Conservation (phyloP, 805 yeast species). For the Lachancea cidri region DNA sequence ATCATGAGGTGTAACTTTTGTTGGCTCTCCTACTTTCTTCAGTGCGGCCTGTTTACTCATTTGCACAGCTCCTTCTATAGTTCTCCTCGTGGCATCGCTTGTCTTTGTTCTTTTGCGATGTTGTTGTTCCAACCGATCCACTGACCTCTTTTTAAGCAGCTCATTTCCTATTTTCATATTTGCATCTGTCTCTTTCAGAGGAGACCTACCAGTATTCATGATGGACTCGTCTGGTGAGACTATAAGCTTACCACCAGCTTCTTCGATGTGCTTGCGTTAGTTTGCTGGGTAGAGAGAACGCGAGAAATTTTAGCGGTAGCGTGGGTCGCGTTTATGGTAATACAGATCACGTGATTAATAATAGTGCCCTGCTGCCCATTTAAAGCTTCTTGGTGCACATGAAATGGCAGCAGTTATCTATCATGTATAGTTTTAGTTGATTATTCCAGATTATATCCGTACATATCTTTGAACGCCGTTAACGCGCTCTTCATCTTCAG, state of each 20-base stretch:
- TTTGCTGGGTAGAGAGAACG: not conserved
- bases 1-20: constrained; percentile 33
- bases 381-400: not conserved
- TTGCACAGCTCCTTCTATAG: constrained; percentile 34
- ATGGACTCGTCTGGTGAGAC: not conserved
- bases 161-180: constrained; percentile 16
- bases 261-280: not conserved
- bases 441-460: constrained; percentile 25
- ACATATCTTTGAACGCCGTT: constrained; percentile 19
- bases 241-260: not conserved
- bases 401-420: not conserved
- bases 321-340: not conserved
- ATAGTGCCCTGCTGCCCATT: not conserved
- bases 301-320: not conserved
- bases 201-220: constrained; percentile 19
- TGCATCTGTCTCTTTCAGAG: constrained; percentile 31
- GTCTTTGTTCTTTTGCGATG: constrained; percentile 18
- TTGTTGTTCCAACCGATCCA: constrained; percentile 20
- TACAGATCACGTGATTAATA: not conserved
- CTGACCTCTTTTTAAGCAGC: constrained; percentile 22
- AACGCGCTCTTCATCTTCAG: constrained; percentile 26
- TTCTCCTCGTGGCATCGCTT: constrained; percentile 25
- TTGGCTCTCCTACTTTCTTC: constrained; percentile 9
- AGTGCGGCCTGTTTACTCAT: constrained; percentile 18
- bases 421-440: not conserved